Evolutionary conservation across 202 grass and related monocot genomes (phyloP).

Genomic region (Carex arenaria): DNA sequence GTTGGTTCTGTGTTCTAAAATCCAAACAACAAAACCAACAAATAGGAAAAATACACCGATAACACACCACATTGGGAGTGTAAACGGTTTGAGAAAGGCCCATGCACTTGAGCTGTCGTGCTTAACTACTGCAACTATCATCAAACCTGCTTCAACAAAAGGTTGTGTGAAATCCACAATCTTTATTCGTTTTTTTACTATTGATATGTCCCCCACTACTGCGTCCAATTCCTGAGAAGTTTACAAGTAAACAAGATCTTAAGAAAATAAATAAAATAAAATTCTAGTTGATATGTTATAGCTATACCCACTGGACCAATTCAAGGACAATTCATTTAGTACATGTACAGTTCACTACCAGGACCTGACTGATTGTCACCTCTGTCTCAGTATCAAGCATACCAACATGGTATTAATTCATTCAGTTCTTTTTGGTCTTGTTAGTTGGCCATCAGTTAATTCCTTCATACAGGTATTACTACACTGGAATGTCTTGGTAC

Average conservation of each 20-base stretch:
- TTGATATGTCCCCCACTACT: conserved; percentile 76
- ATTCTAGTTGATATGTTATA: not conserved
- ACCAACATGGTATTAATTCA: conserved; percentile 7
- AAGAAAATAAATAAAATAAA: not conserved
- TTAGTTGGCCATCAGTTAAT: not conserved
- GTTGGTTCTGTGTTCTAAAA: conserved; percentile 78
- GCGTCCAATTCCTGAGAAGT: conserved; percentile 72
- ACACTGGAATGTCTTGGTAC: not conserved
- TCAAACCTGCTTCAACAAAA: conserved; percentile 64
- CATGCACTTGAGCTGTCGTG: conserved; percentile 51
- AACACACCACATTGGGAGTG: conserved; percentile 80
- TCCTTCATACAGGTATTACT: not conserved
- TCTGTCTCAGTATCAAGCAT: not conserved
- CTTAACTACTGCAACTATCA: conserved; percentile 57
- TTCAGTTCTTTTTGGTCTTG: not conserved
- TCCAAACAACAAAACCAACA: conserved; percentile 83
- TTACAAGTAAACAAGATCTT: not conserved
- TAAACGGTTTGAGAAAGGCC: conserved; percentile 94
- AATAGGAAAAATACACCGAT: conserved; percentile 61
- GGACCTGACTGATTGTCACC: not conserved
- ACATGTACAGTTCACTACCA: not conserved
- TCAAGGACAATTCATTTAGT: not conserved
- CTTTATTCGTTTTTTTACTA: conserved; percentile 73
- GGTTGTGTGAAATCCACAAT: conserved; percentile 87
- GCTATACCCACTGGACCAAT: not conserved